Conservation (phyloP, 306 rosid genomes). For the Benincasa hispida region DNA sequence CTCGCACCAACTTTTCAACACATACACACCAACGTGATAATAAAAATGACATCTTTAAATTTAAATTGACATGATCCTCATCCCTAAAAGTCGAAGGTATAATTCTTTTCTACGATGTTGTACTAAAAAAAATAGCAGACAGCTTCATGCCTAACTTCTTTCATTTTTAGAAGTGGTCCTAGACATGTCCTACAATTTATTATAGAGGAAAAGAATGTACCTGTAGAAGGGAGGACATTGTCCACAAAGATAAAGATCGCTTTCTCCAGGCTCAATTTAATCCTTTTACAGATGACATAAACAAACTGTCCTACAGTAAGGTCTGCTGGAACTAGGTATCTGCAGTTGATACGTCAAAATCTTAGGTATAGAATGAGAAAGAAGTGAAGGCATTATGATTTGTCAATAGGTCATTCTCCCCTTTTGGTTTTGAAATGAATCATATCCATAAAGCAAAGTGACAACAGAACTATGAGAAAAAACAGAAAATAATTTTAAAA, state of each 20-base stretch:
- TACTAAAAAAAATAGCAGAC: too few relatives aligned
- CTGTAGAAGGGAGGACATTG: constrained; percentile 89
- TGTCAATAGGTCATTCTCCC: neutral
- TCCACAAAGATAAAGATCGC: constrained; percentile 89
- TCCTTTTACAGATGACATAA: constrained; percentile 85
- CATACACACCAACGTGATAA: neutral
- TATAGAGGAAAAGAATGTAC: constrained; percentile 15
- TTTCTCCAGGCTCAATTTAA: constrained; percentile 76
- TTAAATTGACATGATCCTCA: too few relatives aligned
- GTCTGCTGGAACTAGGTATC: constrained; percentile 89
- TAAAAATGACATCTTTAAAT: too few relatives aligned
- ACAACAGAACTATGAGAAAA: neutral
- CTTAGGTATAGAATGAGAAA: neutral
- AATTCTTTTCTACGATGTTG: too few relatives aligned
- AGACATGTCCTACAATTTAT: neutral
- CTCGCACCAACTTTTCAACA: neutral
- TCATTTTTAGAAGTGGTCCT: neutral
- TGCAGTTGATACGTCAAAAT: constrained; percentile 19
- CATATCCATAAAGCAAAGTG: neutral
- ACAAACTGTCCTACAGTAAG: constrained; percentile 87
- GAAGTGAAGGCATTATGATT: neutral
- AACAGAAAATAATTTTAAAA: neutral
- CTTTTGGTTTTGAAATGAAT: neutral
- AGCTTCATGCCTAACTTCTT: too few relatives aligned
- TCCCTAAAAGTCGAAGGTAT: too few relatives aligned